These are phyloP conservation scores for Myriosclerotinia scirpicola DNA, from an alignment of 2,329 filamentous ascomycete species.

Conservation along the genomic window DNA sequence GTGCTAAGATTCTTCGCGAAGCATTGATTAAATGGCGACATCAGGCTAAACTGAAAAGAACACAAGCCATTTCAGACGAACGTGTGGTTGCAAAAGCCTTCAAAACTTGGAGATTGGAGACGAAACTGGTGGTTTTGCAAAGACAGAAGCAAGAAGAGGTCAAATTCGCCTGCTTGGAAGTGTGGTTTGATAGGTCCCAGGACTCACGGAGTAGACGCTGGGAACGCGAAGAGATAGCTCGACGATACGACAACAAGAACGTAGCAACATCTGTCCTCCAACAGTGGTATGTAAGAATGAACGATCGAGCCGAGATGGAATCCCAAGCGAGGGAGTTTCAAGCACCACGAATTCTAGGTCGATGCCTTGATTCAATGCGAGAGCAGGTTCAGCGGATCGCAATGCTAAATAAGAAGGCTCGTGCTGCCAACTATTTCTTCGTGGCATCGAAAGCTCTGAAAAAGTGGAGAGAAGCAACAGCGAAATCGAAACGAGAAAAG, in stretches of 20 bases:
- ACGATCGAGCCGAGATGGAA: constrained; percentile 30
- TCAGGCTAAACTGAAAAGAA: constrained; percentile 52
- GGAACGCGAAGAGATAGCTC: constrained; percentile 34
- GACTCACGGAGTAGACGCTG: constrained; percentile 33
- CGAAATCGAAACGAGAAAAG: constrained; percentile 37
- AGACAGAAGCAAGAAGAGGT: constrained; percentile 45
- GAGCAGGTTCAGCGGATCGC: constrained; percentile 30
- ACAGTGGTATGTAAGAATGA: constrained; percentile 34
- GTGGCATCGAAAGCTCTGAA: constrained; percentile 35
- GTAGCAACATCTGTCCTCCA: constrained; percentile 31
- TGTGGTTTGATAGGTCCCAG: constrained; percentile 44
- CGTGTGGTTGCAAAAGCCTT: constrained; percentile 55
- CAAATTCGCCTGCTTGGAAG: constrained; percentile 43
- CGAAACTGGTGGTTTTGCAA: constrained; percentile 40
- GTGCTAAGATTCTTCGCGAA: constrained; percentile 53
- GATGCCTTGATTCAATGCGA: constrained; percentile 31
- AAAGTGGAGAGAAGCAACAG: constrained; percentile 37
- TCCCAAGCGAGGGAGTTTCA: constrained; percentile 30
- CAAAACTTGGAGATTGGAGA: constrained; percentile 61
- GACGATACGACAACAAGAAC: constrained; percentile 32
- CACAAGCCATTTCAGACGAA: constrained; percentile 54
- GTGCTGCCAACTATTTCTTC: constrained; percentile 39
- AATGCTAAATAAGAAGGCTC: constrained; percentile 33
- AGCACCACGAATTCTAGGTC: constrained; percentile 30
- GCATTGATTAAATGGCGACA: constrained; percentile 64